A percentile compares a stretch with the other conserved stretches of the same genome.
Evolutionary conservation across 768 basidiomycete species (phyloP).

Genomic region (Grammothele lineata): DNA sequence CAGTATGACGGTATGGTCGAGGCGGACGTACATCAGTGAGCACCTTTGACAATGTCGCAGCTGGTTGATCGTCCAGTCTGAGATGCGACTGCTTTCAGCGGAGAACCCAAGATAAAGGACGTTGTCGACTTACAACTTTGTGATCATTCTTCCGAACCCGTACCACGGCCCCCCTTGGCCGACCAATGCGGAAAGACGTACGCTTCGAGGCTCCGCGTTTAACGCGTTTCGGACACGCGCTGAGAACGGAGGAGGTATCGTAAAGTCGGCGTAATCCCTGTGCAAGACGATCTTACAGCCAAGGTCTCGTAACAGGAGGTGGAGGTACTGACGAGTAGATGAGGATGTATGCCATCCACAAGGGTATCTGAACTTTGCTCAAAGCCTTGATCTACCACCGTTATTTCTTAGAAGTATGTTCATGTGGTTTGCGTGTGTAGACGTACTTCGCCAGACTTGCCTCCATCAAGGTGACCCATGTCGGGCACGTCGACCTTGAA

Average conservation of each 20-base stretch:
- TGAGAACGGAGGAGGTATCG: slow-evolving; percentile 75
- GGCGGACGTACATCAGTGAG: slow-evolving; percentile 52
- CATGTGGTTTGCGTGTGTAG: neutral
- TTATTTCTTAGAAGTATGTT: neutral
- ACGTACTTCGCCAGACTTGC: slow-evolving; percentile 76
- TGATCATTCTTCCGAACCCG: slow-evolving; percentile 82
- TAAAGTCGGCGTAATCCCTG: slow-evolving; percentile 88
- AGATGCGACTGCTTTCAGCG: neutral
- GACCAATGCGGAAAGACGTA: slow-evolving; percentile 76
- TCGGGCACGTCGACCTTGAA: slow-evolving; percentile 83
- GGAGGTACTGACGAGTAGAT: slow-evolving; percentile 60
- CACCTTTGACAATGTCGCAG: slow-evolving; percentile 64
- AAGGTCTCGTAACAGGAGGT: neutral
- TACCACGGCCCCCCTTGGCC: slow-evolving; percentile 92
- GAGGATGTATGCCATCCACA: slow-evolving; percentile 89
- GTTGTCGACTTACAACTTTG: slow-evolving; percentile 59
- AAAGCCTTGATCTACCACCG: slow-evolving; percentile 63
- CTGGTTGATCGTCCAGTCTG: slow-evolving; percentile 76
- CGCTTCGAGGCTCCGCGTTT: slow-evolving; percentile 83
- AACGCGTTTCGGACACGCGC: slow-evolving; percentile 79
- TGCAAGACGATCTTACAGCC: neutral
- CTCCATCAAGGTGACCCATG: slow-evolving; percentile 88
- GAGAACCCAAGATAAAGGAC: neutral
- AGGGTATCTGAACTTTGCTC: slow-evolving; percentile 78
- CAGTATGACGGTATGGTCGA: no score